Percentiles rank a stretch among this genome's conserved stretches.
Evolutionary conservation across 2,329 filamentous ascomycete species (phyloP).

Genomic region (Penicillium nordicum): DNA sequence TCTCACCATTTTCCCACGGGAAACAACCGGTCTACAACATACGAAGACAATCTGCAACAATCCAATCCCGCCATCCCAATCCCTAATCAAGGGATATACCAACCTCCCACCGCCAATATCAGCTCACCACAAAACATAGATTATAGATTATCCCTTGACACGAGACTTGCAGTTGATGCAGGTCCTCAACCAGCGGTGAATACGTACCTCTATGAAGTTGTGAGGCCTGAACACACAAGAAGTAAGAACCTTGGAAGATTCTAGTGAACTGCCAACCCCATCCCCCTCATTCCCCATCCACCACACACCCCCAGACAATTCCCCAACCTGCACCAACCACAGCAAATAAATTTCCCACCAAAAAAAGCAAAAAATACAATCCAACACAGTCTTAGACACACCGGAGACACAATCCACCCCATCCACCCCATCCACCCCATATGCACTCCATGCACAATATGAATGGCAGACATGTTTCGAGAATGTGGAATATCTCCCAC

Average conservation of each 20-base stretch:
- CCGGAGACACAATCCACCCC: not conserved
- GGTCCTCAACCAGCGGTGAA: slow-evolving; percentile 7
- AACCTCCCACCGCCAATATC: not conserved
- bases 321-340: not conserved
- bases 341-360: not conserved
- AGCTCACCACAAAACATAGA: not conserved
- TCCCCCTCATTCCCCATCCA: not conserved
- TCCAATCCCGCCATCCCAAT: not conserved
- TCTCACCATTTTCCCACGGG: not conserved
- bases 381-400: not conserved
- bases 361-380: not conserved
- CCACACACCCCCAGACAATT: not conserved
- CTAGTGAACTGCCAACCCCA: not conserved
- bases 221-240: not conserved
- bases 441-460: not conserved
- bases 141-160: slow-evolving; percentile 4
- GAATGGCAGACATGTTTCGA: slow-evolving; percentile 16
- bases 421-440: not conserved
- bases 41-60: not conserved
- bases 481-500: slow-evolving; percentile 16
- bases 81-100: slow-evolving; percentile 11
- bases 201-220: not conserved
- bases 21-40: slow-evolving; percentile 6
- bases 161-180: not conserved
- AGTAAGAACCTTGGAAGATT: not conserved